These are phyloP conservation scores for Uromyces viciae-fabae DNA, from an alignment of 1,284 basidiomycete species.

Conservation along the genomic window DNA sequence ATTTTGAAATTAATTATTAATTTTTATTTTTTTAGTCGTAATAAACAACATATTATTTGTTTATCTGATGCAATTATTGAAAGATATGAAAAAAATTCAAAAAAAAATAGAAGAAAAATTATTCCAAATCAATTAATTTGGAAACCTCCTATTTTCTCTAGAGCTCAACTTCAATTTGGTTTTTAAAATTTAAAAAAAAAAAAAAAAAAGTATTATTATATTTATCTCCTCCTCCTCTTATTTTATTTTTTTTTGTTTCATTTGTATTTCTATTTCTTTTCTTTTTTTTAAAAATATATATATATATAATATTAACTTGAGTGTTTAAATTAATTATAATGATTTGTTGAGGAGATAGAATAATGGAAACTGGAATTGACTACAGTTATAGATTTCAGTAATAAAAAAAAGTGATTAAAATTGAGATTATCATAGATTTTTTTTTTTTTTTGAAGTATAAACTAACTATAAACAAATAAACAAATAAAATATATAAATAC, in stretches of 20 bases:
- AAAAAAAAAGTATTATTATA: not conserved
- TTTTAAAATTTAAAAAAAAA: slow-evolving; percentile 44
- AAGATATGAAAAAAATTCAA: slow-evolving; percentile 76
- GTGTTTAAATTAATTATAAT: too few relatives aligned
- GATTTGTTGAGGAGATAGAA: too few relatives aligned
- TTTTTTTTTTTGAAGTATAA: too few relatives aligned
- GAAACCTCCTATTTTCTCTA: slow-evolving; percentile 67
- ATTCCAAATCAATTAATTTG: slow-evolving; percentile 73
- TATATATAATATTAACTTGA: too few relatives aligned
- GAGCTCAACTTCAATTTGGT: slow-evolving; percentile 52
- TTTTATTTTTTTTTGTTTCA: not conserved
- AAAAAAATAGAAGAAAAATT: slow-evolving; percentile 75
- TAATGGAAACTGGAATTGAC: too few relatives aligned
- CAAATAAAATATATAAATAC: too few relatives aligned
- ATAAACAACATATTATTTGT: slow-evolving; percentile 89
- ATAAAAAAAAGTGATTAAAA: too few relatives aligned
- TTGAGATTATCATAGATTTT: too few relatives aligned
- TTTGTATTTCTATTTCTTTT: not conserved
- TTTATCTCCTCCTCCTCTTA: not conserved
- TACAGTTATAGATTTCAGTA: too few relatives aligned
- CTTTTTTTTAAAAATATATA: too few relatives aligned
- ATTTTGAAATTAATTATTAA: not conserved
- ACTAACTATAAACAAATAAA: too few relatives aligned
- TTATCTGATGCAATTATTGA: slow-evolving; percentile 86
- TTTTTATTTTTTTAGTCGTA: slow-evolving; percentile 58